Evolutionary conservation across 129 eudicot genomes (phyloP).

Genomic region (Artemisia argyi): DNA sequence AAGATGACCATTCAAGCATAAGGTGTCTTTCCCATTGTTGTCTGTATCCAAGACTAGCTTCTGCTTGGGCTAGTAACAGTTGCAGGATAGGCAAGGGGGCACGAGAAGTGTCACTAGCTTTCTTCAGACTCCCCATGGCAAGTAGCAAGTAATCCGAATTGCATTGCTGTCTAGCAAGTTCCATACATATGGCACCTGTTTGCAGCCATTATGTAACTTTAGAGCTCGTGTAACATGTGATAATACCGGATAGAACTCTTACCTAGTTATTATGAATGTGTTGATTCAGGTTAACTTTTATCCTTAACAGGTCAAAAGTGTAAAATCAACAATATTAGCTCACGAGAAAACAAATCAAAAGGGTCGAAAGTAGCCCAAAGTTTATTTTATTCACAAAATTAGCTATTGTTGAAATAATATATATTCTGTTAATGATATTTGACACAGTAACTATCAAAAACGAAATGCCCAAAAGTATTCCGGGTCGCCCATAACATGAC

Average conservation of each 20-base stretch:
- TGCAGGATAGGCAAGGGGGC: conserved; percentile 64
- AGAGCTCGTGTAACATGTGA: neutral
- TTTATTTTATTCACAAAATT: neutral
- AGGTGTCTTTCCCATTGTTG: conserved; percentile 71
- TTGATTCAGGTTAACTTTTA: neutral
- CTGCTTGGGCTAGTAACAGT: conserved; percentile 82
- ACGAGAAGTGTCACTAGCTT: conserved; percentile 55
- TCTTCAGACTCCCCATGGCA: conserved; percentile 77
- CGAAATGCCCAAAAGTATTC: neutral
- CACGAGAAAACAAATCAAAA: neutral
- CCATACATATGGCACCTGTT: conserved; percentile 80
- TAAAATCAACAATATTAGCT: neutral
- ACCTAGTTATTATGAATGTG: neutral
- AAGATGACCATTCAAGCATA: conserved; percentile 73
- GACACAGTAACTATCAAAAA: neutral
- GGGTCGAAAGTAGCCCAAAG: neutral
- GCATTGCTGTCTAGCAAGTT: conserved; percentile 75
- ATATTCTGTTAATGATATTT: neutral
- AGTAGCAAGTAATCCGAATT: conserved; percentile 56
- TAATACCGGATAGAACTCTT: neutral
- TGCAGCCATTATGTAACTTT: neutral
- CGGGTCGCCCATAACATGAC: neutral
- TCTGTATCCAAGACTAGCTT: conserved; percentile 86
- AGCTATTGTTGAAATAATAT: neutral
- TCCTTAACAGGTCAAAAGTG: neutral